Evolutionary conservation across 768 basidiomycete genomes (phyloP), one percentile per base, ranked within the genome.

Genomic region (Dictyophora rubrovolvata): DNA sequence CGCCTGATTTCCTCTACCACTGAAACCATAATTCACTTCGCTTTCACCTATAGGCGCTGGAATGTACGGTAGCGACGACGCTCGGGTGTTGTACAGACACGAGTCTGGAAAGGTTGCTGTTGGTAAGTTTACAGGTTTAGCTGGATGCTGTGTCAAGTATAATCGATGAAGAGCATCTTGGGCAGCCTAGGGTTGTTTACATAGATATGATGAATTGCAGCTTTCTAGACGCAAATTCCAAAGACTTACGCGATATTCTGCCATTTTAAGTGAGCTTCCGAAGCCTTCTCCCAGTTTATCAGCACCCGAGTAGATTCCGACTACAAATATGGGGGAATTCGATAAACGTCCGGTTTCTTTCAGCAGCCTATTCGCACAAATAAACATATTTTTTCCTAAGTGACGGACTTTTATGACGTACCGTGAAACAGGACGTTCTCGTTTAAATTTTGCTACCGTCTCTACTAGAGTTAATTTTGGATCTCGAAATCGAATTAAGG

Each of bases 221-320:
- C 21, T 20, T 72, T 2, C 28, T 7, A 28, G 28, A 28, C 7
- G n/a, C n/a, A n/a, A 28, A 28, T 28, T 3, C 28, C 7, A 3
- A 28, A 28, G 28, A 28, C 82, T 55, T 71, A 92, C 93, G 59
- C 95, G 78, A 73, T 82, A 94, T 72, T 97, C 93, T 16, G 93
- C 93, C 95, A 98, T 98, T 70, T 82, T 85, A 56, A 97, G 73
- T 2, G 90, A 93, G 64, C 83, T 86, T 55, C 96, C 96, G 67
- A 94, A 92, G 14, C 94, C 93, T 72, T 99, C 94, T 5, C 94
- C 92, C 1, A 99, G 81, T 71, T 96, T 82, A 69, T 82, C 89
- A 60, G 72, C 76, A 46, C 84, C 92, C 21, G 84, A 89, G 69
- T 82, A 98, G 60, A 96, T 87, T 17, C 93, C 96, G n/a, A 95